These are phyloP conservation scores for Plenodomus biglobosus DNA, from an alignment of 2,329 filamentous ascomycete species.

Conservation along the genomic window DNA sequence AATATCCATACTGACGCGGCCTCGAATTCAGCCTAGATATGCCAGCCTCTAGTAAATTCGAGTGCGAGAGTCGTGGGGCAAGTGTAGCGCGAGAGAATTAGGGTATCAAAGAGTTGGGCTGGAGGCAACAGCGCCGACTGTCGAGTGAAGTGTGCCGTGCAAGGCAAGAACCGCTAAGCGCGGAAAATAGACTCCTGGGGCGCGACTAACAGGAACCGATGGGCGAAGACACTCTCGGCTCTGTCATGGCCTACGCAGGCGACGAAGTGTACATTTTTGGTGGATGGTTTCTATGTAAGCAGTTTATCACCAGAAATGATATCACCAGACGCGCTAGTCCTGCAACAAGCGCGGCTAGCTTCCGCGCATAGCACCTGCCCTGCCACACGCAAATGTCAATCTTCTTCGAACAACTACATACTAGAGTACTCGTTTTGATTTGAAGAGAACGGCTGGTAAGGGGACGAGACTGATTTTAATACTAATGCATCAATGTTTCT, in stretches of 20 bases:
- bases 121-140: slow-evolving; percentile 17
- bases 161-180: not conserved
- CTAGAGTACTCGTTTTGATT: no score
- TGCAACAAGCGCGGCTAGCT: slow-evolving; percentile 12
- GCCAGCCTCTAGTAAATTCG: not conserved
- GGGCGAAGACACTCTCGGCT: not conserved
- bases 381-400: not conserved
- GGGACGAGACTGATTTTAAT: no score
- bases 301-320: slow-evolving; percentile 13
- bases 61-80: not conserved
- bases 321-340: slow-evolving; percentile 24
- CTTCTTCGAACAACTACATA: not conserved
- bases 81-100: not conserved
- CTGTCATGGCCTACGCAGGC: not conserved
- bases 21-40: not conserved
- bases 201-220: not conserved
- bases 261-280: not conserved
- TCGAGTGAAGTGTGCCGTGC: not conserved
- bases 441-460: no score
- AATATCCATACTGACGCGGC: slow-evolving; percentile 7
- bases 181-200: not conserved
- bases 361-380: slow-evolving; percentile 12
- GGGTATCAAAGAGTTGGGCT: slow-evolving; percentile 5
- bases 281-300: slow-evolving; percentile 8
- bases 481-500: no score